Conservation (phyloP, 352 stramenopile species). For the Globisporangium irregulare region DNA sequence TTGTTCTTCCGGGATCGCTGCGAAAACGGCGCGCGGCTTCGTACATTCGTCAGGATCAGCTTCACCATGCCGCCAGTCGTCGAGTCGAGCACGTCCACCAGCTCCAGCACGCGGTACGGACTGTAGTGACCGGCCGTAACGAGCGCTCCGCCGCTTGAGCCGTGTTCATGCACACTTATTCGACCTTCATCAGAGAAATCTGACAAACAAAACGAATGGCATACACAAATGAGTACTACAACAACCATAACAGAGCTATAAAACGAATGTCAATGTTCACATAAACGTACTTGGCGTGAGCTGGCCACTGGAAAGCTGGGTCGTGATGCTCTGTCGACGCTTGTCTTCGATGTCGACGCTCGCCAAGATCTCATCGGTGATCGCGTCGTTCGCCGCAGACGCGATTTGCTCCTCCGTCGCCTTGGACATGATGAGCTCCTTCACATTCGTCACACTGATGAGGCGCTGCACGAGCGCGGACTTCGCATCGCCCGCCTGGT, state of each 20-base stretch:
- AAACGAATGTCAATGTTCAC: background rate
- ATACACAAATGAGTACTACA: background rate
- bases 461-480: conserved; percentile 56
- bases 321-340: conserved; percentile 31
- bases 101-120: conserved; percentile 64
- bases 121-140: conserved; percentile 29
- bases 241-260: background rate
- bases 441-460: conserved; percentile 49
- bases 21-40: conserved; percentile 42
- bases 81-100: conserved; percentile 75
- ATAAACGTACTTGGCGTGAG: conserved; percentile 6
- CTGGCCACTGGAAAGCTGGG: conserved; percentile 4
- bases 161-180: background rate
- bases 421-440: conserved; percentile 60
- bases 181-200: conserved; percentile 3
- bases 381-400: conserved; percentile 62
- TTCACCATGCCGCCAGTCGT: conserved; percentile 77
- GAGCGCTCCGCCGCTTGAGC: background rate
- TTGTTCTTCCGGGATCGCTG: conserved; percentile 26
- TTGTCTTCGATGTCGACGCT: conserved; percentile 60
- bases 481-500: conserved; percentile 43
- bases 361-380: conserved; percentile 68
- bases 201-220: background rate
- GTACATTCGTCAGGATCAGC: conserved; percentile 66
- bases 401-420: conserved; percentile 72